A percentile compares a stretch with the other conserved stretches of the same genome.
These are phyloP conservation scores for Tetraselmis chui DNA, from an alignment of 139 green algal species.

Conservation along the genomic window DNA sequence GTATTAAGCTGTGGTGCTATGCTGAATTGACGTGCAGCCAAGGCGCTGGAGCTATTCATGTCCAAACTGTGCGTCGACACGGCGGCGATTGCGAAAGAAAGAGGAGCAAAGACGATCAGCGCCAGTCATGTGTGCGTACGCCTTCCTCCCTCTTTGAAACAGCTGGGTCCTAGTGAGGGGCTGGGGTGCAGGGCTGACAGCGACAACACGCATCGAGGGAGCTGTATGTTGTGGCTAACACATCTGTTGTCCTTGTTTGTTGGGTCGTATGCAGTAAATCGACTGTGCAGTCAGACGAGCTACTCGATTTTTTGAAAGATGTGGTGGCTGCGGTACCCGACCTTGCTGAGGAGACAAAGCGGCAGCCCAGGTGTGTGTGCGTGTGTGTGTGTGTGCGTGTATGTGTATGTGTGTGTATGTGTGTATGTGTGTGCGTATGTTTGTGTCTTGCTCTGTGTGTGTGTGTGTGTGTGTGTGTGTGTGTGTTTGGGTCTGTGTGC, in stretches of 20 bases:
- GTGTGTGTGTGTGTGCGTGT: neutral
- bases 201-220: neutral
- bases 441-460: neutral
- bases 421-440: neutral
- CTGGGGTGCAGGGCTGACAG: neutral
- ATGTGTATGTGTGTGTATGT: neutral
- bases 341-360: constrained; percentile 29
- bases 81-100: constrained; percentile 39
- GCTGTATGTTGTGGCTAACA: neutral
- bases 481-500: neutral
- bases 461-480: neutral
- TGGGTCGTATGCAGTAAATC: constrained; percentile 48
- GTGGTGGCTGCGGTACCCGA: constrained; percentile 57
- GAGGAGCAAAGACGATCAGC: constrained; percentile 64
- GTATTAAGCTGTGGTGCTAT: neutral
- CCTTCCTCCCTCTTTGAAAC: neutral
- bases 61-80: constrained; percentile 57
- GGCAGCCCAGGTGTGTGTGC: neutral
- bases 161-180: too few species aligned
- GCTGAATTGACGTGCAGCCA: constrained; percentile 36
- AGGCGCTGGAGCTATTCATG: constrained; percentile 86
- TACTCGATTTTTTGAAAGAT: constrained; percentile 74
- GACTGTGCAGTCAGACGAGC: constrained; percentile 40
- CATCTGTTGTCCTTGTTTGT: neutral
- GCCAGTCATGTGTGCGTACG: constrained; percentile 68